Evolutionary conservation across 352 stramenopile species (phyloP).

Genomic region (Phytophthora colocasiae): DNA sequence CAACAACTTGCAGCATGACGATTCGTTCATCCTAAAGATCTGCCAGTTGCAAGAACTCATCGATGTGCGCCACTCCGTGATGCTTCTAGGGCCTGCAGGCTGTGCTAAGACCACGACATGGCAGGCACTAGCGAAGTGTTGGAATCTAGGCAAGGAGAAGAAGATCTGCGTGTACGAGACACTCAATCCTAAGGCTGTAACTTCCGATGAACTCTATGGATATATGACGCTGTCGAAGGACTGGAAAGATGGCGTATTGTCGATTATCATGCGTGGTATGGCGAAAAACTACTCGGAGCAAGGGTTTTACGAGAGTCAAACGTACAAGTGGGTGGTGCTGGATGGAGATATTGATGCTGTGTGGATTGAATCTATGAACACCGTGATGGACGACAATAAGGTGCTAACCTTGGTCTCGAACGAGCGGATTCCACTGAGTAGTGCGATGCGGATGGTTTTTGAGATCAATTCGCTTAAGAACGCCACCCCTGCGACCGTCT

Average conservation of each 20-base stretch:
- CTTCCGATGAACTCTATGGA: conserved; percentile 93
- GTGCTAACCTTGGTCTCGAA: conserved; percentile 94
- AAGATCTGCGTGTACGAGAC: conserved; percentile 92
- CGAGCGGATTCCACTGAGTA: conserved; percentile 84
- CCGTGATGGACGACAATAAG: conserved; percentile 98
- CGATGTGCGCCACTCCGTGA: conserved; percentile 89
- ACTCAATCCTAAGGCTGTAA: conserved; percentile 89
- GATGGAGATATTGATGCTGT: conserved; percentile 91
- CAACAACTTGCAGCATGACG: conserved; percentile 87
- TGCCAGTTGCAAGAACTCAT: conserved; percentile 90
- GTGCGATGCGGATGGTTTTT: conserved; percentile 92
- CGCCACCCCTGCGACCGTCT: conserved; percentile 86
- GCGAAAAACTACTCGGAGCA: conserved; percentile 91
- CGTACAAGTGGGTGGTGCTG: conserved; percentile 91
- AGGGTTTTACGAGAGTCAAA: conserved; percentile 95
- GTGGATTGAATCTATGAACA: conserved; percentile 96
- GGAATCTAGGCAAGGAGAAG: conserved; percentile 90
- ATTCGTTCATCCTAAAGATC: conserved; percentile 89
- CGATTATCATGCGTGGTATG: conserved; percentile 93
- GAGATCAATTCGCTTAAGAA: conserved; percentile 93
- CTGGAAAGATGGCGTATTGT: conserved; percentile 91
- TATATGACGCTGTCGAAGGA: conserved; percentile 93
- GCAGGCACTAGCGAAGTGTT: conserved; percentile 87
- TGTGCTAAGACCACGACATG: conserved; percentile 90
- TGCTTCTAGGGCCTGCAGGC: conserved; percentile 83